Conservation (phyloP, 2,329 filamentous ascomycete species). For the Rhexocercosporidium sp. region DNA sequence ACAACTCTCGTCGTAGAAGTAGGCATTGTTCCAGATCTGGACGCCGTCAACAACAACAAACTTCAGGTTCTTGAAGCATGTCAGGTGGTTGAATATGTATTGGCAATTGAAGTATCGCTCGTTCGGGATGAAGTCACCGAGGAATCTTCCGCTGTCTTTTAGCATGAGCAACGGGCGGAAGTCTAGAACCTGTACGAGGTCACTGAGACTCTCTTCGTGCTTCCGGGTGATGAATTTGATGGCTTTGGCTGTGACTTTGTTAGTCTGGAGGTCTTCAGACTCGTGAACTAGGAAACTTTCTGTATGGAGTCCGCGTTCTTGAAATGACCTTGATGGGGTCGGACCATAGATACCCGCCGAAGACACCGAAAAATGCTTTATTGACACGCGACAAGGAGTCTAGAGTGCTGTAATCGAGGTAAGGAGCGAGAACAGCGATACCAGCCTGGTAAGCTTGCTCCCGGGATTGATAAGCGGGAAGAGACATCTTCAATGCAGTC, state of each 20-base stretch:
- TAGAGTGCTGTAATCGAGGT: slow-evolving; percentile 23
- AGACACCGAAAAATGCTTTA: slow-evolving; percentile 24
- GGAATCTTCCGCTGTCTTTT: not conserved
- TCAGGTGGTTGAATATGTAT: slow-evolving; percentile 4
- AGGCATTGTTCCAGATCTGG: not conserved
- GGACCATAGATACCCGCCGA: slow-evolving; percentile 29
- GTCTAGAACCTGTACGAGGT: not conserved
- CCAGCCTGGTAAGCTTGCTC: slow-evolving; percentile 13
- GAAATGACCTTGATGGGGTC: slow-evolving; percentile 30
- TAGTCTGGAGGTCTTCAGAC: not conserved
- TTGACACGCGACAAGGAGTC: slow-evolving; percentile 24
- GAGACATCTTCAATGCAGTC: slow-evolving; percentile 24
- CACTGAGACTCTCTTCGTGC: not conserved
- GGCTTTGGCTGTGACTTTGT: slow-evolving; percentile 43
- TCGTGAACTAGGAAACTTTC: slow-evolving; percentile 14
- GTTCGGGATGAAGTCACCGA: slow-evolving; percentile 7
- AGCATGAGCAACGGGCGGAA: not conserved
- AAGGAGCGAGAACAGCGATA: slow-evolving; percentile 23
- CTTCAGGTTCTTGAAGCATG: slow-evolving; percentile 21
- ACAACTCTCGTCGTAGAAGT: not conserved
- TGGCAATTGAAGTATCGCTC: slow-evolving; percentile 4
- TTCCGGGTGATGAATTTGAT: slow-evolving; percentile 41
- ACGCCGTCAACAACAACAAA: slow-evolving; percentile 18
- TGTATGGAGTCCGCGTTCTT: slow-evolving; percentile 19
- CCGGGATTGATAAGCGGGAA: slow-evolving; percentile 34